Evolutionary conservation across 805 yeast species (phyloP).

Genomic region (Ogataea trehalophila): DNA sequence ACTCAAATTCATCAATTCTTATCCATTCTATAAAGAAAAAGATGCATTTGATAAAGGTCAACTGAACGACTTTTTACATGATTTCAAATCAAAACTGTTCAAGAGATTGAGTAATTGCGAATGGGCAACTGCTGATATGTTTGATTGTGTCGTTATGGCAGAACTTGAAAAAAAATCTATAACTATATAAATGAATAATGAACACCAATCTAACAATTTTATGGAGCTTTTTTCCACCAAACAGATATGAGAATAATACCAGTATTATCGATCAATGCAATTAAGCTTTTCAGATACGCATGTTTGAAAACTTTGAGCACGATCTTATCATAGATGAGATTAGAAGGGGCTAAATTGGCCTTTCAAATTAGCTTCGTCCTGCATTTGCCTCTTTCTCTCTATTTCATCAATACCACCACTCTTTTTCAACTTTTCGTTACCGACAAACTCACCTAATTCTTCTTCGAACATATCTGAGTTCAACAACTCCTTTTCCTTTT

Average conservation of each 20-base stretch:
- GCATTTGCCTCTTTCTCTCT: conserved; percentile 60
- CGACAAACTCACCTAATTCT: conserved; percentile 83
- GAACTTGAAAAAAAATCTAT: not conserved
- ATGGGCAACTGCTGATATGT: not conserved
- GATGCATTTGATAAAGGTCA: conserved; percentile 3
- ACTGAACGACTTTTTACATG: conserved; percentile 4
- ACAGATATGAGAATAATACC: too few relatives aligned
- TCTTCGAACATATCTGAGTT: conserved; percentile 67
- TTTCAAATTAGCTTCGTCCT: conserved; percentile 69
- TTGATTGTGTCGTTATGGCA: not conserved
- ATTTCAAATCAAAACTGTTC: not conserved
- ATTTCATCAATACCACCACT: conserved; percentile 89
- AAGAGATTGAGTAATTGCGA: not conserved
- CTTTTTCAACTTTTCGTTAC: conserved; percentile 65
- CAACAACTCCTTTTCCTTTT: conserved; percentile 58
- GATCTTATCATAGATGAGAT: not conserved
- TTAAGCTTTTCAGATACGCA: too few relatives aligned
- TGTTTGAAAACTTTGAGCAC: too few relatives aligned
- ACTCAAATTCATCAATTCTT: conserved; percentile 16
- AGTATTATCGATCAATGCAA: too few relatives aligned
- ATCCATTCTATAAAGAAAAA: conserved; percentile 5
- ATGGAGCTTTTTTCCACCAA: not conserved
- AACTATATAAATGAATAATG: too few relatives aligned
- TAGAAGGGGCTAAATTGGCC: conserved; percentile 33
- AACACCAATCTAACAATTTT: not conserved